Conservation (phyloP, 257 asterid species). For the Petrea volubilis region DNA sequence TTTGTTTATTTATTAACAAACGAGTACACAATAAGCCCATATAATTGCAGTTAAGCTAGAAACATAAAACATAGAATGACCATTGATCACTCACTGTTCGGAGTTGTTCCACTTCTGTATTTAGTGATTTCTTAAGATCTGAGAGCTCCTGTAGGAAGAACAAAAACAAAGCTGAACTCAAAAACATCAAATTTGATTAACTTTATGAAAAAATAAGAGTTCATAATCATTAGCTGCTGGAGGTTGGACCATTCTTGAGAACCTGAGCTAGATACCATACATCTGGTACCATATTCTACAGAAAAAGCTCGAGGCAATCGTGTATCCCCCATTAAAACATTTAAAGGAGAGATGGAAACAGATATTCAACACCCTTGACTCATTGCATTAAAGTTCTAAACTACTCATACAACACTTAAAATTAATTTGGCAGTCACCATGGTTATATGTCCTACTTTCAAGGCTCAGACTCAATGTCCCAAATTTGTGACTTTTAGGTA, state of each 20-base stretch:
- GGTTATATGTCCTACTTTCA: not conserved
- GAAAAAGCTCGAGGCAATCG: not conserved
- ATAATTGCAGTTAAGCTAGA: not conserved
- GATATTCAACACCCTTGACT: not conserved
- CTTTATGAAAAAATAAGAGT: not conserved
- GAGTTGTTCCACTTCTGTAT: constrained; percentile 84
- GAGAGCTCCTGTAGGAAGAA: constrained; percentile 68
- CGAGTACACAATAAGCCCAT: not conserved
- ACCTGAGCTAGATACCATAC: not conserved
- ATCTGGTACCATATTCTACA: not conserved
- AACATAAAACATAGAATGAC: not conserved
- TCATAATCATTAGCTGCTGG: not conserved
- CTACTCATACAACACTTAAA: not conserved
- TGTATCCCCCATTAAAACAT: not conserved
- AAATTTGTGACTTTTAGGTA: not conserved
- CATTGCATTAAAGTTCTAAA: not conserved
- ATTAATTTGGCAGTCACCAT: not conserved
- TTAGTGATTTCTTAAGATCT: constrained; percentile 68
- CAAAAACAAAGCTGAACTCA: constrained; percentile 3
- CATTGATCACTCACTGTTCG: constrained; percentile 73
- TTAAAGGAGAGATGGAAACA: not conserved
- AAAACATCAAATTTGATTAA: not conserved
- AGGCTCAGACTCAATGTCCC: not conserved
- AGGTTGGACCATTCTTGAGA: not conserved
- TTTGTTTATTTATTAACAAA: constrained; percentile 27